phyloP scores from a whole-genome alignment of 2,329 filamentous ascomycete species.

The Ustilaginoidea virens region DNA sequence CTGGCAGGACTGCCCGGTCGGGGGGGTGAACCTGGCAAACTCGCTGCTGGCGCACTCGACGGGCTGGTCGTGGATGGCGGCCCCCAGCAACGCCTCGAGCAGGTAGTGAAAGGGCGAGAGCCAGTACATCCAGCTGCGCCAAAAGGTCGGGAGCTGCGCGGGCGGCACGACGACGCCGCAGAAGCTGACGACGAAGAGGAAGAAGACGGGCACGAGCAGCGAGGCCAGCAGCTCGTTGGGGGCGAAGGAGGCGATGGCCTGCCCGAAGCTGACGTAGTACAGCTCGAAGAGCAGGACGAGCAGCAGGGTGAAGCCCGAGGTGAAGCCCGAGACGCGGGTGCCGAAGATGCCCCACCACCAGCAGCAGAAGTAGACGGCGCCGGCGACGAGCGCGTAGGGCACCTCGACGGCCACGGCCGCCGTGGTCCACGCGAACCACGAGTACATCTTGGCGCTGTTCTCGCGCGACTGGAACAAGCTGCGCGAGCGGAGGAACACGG shows the following conservation, averaged over 20 bases:
- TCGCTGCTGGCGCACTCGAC: conserved; percentile 41
- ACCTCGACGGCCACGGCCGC: conserved; percentile 53
- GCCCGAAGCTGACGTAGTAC: conserved; percentile 49
- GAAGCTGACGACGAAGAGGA: conserved; percentile 55
- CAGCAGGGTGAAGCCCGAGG: conserved; percentile 46
- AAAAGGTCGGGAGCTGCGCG: conserved; percentile 41
- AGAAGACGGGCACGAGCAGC: conserved; percentile 51
- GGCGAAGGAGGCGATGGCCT: conserved; percentile 49
- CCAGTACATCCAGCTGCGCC: conserved; percentile 50
- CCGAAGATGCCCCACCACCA: conserved; percentile 43
- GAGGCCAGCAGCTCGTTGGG: conserved; percentile 53
- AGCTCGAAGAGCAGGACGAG: conserved; percentile 51
- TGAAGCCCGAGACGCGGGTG: conserved; percentile 34
- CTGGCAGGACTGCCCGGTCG: conserved; percentile 42
- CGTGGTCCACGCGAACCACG: conserved; percentile 55
- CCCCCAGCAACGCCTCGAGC: conserved; percentile 43
- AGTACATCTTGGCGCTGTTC: conserved; percentile 65
- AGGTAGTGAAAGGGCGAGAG: conserved; percentile 55
- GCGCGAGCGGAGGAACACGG: conserved; percentile 50
- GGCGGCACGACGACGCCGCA: conserved; percentile 56
- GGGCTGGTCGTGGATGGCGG: conserved; percentile 35
- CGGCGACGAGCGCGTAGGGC: conserved; percentile 51
- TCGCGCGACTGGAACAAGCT: conserved; percentile 58
- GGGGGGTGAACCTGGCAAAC: conserved; percentile 43
- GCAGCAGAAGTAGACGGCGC: conserved; percentile 30